Evolutionary conservation across 371 early-diverging fungal genomes (phyloP).

Genomic region (Phascolomyces articulosus): DNA sequence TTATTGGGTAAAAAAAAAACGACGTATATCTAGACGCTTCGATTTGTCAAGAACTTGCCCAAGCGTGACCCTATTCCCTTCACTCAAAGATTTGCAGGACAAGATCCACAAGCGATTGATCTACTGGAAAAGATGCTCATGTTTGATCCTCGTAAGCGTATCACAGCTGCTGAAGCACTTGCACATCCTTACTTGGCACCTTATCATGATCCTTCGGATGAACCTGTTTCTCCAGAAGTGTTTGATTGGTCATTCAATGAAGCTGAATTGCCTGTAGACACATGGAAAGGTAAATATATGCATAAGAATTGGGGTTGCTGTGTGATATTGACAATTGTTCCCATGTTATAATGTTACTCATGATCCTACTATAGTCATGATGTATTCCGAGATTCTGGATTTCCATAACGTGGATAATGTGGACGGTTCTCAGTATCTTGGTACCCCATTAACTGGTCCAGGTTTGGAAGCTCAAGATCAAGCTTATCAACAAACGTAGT

Average conservation of each 20-base stretch:
- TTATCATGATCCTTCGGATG: conserved; percentile 95
- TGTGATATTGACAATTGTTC: too few relatives aligned
- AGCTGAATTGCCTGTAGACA: conserved; percentile 84
- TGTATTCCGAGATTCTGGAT: conserved; percentile 73
- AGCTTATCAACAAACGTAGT: conserved; percentile 29
- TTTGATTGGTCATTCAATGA: conserved; percentile 97
- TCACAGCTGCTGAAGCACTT: conserved; percentile 88
- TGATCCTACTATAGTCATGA: conserved; percentile 66
- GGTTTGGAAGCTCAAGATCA: conserved; percentile 36
- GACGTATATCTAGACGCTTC: conserved; percentile 66
- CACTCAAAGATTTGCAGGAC: conserved; percentile 54
- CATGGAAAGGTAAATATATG: conserved; percentile 82
- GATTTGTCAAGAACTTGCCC: conserved; percentile 89
- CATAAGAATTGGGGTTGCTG: not conserved
- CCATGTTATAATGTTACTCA: too few relatives aligned
- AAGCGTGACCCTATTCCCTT: conserved; percentile 83
- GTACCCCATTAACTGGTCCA: conserved; percentile 48
- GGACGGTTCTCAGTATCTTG: conserved; percentile 46
- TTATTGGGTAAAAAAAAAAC: too few relatives aligned
- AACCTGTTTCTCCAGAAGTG: conserved; percentile 77
- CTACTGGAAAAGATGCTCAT: conserved; percentile 89
- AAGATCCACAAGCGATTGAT: conserved; percentile 76
- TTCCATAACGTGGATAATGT: conserved; percentile 63
- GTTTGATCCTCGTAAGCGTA: conserved; percentile 92
- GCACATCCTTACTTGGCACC: conserved; percentile 86